Evolutionary conservation across 495 filamentous ascomycete species (phyloP).

Genomic region (Usnea hakonensis): DNA sequence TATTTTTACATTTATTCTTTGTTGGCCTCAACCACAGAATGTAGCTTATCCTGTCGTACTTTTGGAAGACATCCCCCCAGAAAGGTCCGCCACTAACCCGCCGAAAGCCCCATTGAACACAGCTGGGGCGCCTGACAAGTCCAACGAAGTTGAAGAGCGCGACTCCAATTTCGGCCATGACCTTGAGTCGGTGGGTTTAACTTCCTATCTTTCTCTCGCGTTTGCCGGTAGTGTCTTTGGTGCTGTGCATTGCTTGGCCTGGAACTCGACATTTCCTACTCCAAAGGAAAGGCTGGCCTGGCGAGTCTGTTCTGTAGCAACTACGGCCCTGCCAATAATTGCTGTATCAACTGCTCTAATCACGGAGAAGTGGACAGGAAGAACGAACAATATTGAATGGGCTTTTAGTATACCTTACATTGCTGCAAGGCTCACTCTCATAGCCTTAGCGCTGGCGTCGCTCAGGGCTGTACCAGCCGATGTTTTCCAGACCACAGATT

Average conservation of each 20-base stretch:
- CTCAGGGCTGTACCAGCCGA: constrained; percentile 7
- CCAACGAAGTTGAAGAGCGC: not conserved
- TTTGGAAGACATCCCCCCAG: not conserved
- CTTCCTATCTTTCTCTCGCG: not conserved
- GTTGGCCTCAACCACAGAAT: constrained; percentile 5
- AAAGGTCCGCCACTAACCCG: not conserved
- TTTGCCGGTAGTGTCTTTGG: constrained; percentile 11
- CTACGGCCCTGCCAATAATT: not conserved
- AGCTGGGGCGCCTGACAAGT: not conserved
- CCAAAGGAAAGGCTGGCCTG: constrained; percentile 13
- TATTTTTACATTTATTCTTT: constrained; percentile 10
- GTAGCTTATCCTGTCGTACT: constrained; percentile 13
- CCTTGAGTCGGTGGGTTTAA: not conserved
- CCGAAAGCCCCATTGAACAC: not conserved
- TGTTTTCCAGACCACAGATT: constrained; percentile 6
- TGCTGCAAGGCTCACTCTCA: not conserved
- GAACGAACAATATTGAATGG: no score
- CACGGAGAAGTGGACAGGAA: not conserved
- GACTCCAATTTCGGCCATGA: no score
- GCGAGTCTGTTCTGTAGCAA: constrained; percentile 14
- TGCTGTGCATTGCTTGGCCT: constrained; percentile 18
- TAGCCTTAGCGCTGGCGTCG: constrained; percentile 5
- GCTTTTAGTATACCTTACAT: not conserved
- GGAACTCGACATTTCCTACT: constrained; percentile 18
- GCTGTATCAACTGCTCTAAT: not conserved